These are phyloP conservation scores for Alloascoidea africana DNA, from an alignment of 805 yeast species.

Conservation along the genomic window DNA sequence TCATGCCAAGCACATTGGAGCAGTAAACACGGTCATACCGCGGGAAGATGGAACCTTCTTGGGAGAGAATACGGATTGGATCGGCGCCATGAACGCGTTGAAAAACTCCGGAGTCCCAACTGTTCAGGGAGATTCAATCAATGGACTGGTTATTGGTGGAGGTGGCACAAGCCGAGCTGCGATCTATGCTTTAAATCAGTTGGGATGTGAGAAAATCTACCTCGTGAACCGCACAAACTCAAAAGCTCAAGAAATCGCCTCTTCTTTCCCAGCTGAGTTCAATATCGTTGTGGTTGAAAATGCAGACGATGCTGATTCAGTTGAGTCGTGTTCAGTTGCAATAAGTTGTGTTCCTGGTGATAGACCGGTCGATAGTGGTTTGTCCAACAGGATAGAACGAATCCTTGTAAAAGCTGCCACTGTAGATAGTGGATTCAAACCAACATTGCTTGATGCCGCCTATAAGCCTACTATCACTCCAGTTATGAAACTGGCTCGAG, in stretches of 20 bases:
- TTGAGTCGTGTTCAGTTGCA: slow-evolving; percentile 32
- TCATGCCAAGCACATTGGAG: slow-evolving; percentile 79
- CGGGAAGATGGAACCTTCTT: slow-evolving; percentile 29
- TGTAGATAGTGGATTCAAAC: slow-evolving; percentile 23
- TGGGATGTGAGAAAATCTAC: slow-evolving; percentile 70
- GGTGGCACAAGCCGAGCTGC: slow-evolving; percentile 98
- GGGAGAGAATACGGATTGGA: slow-evolving; percentile 95
- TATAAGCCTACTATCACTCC: slow-evolving; percentile 85
- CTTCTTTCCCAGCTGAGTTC: slow-evolving; percentile 42
- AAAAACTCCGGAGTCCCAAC: slow-evolving; percentile 43
- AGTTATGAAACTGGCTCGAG: slow-evolving; percentile 61
- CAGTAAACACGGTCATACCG: slow-evolving; percentile 77
- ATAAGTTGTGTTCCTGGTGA: slow-evolving; percentile 83
- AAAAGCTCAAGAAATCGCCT: slow-evolving; percentile 43
- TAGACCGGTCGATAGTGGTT: slow-evolving; percentile 39
- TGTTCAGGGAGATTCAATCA: slow-evolving; percentile 17
- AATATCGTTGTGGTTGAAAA: slow-evolving; percentile 43
- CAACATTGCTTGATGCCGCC: slow-evolving; percentile 77
- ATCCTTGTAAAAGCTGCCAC: slow-evolving; percentile 27
- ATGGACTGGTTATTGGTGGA: slow-evolving; percentile 83
- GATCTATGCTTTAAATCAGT: slow-evolving; percentile 59
- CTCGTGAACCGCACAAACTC: slow-evolving; percentile 67
- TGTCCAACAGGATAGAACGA: slow-evolving; percentile 32
- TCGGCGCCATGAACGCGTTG: slow-evolving; percentile 67
- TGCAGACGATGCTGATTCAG: slow-evolving; percentile 25